These are phyloP conservation scores for Aureobasidium lini DNA, from an alignment of 2,329 filamentous ascomycete genomes.

Conservation along the genomic window DNA sequence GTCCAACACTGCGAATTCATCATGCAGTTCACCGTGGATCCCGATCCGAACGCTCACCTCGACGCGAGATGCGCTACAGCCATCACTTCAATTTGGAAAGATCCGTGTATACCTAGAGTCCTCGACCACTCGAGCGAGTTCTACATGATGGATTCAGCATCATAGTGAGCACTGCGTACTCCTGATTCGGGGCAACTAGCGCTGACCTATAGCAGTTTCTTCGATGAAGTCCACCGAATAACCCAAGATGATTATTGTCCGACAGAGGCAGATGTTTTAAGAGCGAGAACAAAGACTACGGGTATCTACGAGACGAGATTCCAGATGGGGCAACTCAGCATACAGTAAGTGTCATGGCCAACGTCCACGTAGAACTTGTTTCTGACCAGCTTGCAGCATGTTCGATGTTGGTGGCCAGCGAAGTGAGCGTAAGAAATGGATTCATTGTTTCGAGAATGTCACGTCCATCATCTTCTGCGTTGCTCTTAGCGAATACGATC, in stretches of 20 bases:
- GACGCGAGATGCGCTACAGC: conserved; percentile 75
- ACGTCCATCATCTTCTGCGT: conserved; percentile 99
- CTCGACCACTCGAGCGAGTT: conserved; percentile 96
- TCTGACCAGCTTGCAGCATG: conserved; percentile 59
- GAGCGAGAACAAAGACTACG: conserved; percentile 94
- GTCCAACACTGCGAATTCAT: conserved; percentile 71
- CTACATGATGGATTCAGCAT: conserved; percentile 97
- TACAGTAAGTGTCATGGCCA: conserved; percentile 63
- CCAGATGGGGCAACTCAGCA: conserved; percentile 96
- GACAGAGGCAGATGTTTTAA: conserved; percentile 87
- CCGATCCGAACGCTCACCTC: conserved; percentile 78
- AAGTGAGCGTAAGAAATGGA: conserved; percentile 99
- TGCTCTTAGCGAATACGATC: conserved; percentile 94
- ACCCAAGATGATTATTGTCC: conserved; percentile 79
- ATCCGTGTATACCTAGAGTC: conserved; percentile 71
- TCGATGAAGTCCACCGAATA: conserved; percentile 85
- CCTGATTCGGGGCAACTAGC: not conserved
- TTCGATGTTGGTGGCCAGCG: conserved; percentile 97
- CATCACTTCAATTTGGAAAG: conserved; percentile 81
- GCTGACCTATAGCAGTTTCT: conserved; percentile 60
- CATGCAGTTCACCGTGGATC: conserved; percentile 79
- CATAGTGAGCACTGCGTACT: conserved; percentile 63
- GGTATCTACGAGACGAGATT: conserved; percentile 99
- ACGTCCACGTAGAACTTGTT: conserved; percentile 1
- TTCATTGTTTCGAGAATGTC: conserved; percentile 99